A percentile compares a stretch with the other conserved stretches of the same genome.
These are phyloP conservation scores for Kwoniella europaea DNA, from an alignment of 768 basidiomycete species.

Conservation along the genomic window DNA sequence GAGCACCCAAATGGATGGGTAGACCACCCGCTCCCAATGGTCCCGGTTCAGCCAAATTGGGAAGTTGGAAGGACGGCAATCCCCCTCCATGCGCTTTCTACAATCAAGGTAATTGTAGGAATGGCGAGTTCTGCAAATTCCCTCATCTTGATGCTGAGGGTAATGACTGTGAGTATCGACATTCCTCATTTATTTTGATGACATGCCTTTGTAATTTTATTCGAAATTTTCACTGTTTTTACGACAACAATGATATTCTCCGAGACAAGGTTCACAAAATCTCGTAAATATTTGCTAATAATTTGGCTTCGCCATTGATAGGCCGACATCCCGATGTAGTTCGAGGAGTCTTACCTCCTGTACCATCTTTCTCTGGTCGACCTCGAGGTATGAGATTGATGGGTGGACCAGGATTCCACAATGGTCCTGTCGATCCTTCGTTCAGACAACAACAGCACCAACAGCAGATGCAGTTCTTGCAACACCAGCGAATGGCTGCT, in stretches of 20 bases:
- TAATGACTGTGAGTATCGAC: constrained; percentile 51
- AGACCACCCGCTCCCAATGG: constrained; percentile 25
- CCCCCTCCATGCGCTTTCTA: constrained; percentile 56
- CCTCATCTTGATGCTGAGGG: constrained; percentile 57
- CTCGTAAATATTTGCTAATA: background rate
- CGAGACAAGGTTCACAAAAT: constrained; percentile 5
- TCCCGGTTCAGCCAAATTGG: constrained; percentile 29
- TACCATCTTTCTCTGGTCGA: constrained; percentile 42
- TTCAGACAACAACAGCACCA: constrained; percentile 44
- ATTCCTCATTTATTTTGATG: background rate
- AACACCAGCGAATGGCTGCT: constrained; percentile 38
- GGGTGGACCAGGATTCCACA: constrained; percentile 24
- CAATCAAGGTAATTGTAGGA: constrained; percentile 55
- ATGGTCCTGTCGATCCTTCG: constrained; percentile 35
- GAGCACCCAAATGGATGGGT: constrained; percentile 31
- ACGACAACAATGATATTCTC: background rate
- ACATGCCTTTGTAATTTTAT: background rate
- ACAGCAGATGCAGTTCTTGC: constrained; percentile 39
- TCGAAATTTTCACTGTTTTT: background rate
- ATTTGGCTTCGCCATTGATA: constrained; percentile 8
- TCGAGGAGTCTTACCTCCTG: constrained; percentile 51
- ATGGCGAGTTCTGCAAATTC: constrained; percentile 58
- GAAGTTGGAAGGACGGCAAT: constrained; percentile 52
- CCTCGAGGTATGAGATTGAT: constrained; percentile 39
- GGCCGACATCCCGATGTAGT: constrained; percentile 58